phyloP scores from a whole-genome alignment of 2,329 filamentous ascomycete species.

The Calonectria ilicicola region DNA sequence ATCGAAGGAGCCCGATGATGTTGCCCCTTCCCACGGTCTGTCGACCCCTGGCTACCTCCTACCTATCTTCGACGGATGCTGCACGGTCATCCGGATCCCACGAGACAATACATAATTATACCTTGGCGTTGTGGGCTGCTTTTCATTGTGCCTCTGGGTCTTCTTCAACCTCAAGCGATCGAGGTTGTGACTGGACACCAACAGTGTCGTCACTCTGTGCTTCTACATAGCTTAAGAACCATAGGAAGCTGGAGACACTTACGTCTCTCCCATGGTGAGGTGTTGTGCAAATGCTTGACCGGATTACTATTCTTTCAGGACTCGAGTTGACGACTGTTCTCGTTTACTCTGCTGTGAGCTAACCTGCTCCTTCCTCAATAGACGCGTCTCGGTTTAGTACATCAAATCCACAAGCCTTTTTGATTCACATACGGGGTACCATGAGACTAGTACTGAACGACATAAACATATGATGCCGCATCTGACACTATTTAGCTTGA shows the following conservation, averaged over 20 bases:
- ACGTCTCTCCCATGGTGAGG: not conserved
- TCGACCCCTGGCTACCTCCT: too few relatives aligned
- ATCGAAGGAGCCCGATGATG: too few relatives aligned
- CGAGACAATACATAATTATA: not conserved
- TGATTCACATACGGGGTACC: not conserved
- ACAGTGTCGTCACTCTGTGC: not conserved
- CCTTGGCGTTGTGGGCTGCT: not conserved
- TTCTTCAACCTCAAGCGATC: too few relatives aligned
- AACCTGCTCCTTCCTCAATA: not conserved
- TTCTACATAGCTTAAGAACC: not conserved
- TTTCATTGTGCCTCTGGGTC: not conserved
- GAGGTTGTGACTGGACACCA: not conserved
- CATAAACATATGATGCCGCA: not conserved
- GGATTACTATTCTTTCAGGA: not conserved
- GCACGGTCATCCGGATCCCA: not conserved
- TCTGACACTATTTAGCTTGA: not conserved
- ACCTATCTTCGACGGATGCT: too few relatives aligned
- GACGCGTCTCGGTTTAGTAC: not conserved
- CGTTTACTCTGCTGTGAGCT: not conserved
- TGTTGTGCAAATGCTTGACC: not conserved
- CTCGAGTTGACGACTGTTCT: too few relatives aligned
- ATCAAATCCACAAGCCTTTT: not conserved
- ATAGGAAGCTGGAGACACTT: too few relatives aligned
- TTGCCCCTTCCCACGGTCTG: not conserved
- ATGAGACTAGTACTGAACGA: not conserved